Conservation (phyloP, 192 early-diverging fungal species). For the Coemansia sp. region DNA sequence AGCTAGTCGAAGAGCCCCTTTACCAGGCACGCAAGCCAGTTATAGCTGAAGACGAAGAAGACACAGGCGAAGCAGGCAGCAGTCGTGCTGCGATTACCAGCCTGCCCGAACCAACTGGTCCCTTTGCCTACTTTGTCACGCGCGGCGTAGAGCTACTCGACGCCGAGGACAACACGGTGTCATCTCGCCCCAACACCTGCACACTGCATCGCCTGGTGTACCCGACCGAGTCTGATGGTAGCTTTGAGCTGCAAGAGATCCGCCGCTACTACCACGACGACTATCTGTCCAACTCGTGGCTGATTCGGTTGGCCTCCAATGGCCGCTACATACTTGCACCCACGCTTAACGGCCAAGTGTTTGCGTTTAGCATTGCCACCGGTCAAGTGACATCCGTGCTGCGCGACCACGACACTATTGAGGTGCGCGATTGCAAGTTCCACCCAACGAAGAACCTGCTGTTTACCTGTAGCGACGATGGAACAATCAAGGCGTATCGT, state of each 20-base stretch:
- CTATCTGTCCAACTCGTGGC: slow-evolving; percentile 92
- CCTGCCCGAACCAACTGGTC: slow-evolving; percentile 19
- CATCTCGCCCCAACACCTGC: slow-evolving; percentile 84
- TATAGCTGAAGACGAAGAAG: slow-evolving; percentile 39
- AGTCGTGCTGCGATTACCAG: background rate
- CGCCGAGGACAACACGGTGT: slow-evolving; percentile 68
- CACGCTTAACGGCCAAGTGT: slow-evolving; percentile 85
- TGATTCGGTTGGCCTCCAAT: slow-evolving; percentile 85
- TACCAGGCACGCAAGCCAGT: slow-evolving; percentile 33
- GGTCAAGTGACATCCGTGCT: slow-evolving; percentile 77
- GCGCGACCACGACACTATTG: slow-evolving; percentile 87
- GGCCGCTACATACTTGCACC: slow-evolving; percentile 88
- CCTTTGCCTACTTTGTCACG: slow-evolving; percentile 79
- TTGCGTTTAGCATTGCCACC: slow-evolving; percentile 76
- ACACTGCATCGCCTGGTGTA: slow-evolving; percentile 85
- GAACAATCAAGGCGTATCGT: slow-evolving; percentile 63
- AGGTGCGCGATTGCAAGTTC: slow-evolving; percentile 91
- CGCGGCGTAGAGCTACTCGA: slow-evolving; percentile 91
- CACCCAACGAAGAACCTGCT: slow-evolving; percentile 78
- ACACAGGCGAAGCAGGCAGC: slow-evolving; percentile 4
- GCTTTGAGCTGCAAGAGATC: slow-evolving; percentile 77
- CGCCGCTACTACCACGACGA: slow-evolving; percentile 76
- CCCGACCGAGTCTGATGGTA: slow-evolving; percentile 65
- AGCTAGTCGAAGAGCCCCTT: slow-evolving; percentile 62
- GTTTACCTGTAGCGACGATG: slow-evolving; percentile 85